These are phyloP conservation scores for Solioccasus polychromus DNA, from an alignment of 768 basidiomycete species.

Conservation along the genomic window DNA sequence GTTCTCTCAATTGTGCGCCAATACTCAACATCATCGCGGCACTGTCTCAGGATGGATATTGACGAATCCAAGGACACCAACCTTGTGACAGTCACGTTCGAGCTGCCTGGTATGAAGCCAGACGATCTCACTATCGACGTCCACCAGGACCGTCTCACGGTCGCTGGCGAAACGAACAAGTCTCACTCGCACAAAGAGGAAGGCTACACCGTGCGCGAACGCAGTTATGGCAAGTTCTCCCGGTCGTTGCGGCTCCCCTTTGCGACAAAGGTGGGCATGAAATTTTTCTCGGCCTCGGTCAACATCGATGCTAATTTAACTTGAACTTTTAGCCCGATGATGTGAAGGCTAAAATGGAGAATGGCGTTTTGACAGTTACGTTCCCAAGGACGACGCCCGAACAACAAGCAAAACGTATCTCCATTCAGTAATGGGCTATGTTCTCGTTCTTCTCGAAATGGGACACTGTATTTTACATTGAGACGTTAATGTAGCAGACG, in stretches of 20 bases:
- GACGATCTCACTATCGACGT: conserved; percentile 48
- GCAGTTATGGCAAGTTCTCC: conserved; percentile 42
- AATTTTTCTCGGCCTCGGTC: not conserved
- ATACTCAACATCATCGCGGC: too few species aligned
- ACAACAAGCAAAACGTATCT: conserved; percentile 39
- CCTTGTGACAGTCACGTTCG: conserved; percentile 39
- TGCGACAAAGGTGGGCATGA: conserved; percentile 38
- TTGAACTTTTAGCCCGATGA: conserved; percentile 22
- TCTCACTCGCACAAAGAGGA: conserved; percentile 35
- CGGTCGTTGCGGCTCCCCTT: conserved; percentile 42
- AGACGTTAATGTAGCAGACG: too few species aligned
- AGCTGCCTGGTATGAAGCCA: conserved; percentile 50
- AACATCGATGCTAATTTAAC: not conserved
- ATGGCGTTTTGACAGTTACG: conserved; percentile 37
- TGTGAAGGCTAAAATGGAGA: too few species aligned
- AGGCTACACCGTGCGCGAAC: conserved; percentile 40
- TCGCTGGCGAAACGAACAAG: conserved; percentile 42
- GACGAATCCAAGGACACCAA: conserved; percentile 35
- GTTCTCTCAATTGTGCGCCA: too few species aligned
- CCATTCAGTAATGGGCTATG: conserved; percentile 10
- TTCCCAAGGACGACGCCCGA: conserved; percentile 43
- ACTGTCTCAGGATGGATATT: conserved; percentile 39
- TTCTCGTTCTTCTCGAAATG: too few species aligned
- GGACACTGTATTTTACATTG: too few species aligned
- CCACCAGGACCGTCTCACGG: conserved; percentile 41